Conservation (phyloP, 2,329 filamentous ascomycete genomes). For the Sporothrix luriei region DNA sequence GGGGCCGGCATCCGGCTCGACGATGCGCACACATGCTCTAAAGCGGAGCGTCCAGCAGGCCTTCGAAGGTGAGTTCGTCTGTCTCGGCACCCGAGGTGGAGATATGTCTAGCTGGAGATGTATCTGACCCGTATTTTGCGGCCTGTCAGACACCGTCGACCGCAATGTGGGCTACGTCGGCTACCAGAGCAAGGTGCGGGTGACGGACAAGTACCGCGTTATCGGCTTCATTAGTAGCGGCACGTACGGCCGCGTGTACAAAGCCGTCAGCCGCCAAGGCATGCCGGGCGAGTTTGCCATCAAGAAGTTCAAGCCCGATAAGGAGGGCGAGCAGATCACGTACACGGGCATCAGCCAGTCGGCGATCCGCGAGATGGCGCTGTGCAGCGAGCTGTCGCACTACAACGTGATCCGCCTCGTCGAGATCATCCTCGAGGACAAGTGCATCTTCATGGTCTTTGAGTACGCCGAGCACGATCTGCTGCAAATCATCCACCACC, state of each 20-base stretch:
- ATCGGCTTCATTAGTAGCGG: slow-evolving; percentile 98
- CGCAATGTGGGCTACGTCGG: slow-evolving; percentile 51
- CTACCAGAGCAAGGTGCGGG: slow-evolving; percentile 78
- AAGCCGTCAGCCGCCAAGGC: slow-evolving; percentile 76
- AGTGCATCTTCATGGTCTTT: slow-evolving; percentile 99
- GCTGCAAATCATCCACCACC: slow-evolving; percentile 96
- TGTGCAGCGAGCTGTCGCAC: slow-evolving; percentile 90
- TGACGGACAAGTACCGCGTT: slow-evolving; percentile 92
- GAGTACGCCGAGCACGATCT: slow-evolving; percentile 98
- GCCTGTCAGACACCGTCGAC: slow-evolving; percentile 54
- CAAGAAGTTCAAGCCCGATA: slow-evolving; percentile 99
- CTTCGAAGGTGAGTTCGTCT: slow-evolving; percentile 60
- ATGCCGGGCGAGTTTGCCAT: slow-evolving; percentile 87
- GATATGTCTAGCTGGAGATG: background rate
- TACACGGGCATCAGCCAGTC: slow-evolving; percentile 98
- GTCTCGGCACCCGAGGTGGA: too few relatives aligned
- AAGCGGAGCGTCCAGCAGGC: slow-evolving; percentile 63
- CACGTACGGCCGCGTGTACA: slow-evolving; percentile 97
- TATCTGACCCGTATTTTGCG: background rate
- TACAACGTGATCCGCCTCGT: slow-evolving; percentile 86
- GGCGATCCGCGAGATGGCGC: slow-evolving; percentile 93
- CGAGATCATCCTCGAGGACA: slow-evolving; percentile 96
- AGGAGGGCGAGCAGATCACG: slow-evolving; percentile 90
- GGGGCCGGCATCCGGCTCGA: slow-evolving; percentile 52
- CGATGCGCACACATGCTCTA: slow-evolving; percentile 51